Percentiles rank a stretch among this genome's conserved stretches.
Conservation (phyloP, 257 asterid genomes). For the Salvia hispanica region DNA sequence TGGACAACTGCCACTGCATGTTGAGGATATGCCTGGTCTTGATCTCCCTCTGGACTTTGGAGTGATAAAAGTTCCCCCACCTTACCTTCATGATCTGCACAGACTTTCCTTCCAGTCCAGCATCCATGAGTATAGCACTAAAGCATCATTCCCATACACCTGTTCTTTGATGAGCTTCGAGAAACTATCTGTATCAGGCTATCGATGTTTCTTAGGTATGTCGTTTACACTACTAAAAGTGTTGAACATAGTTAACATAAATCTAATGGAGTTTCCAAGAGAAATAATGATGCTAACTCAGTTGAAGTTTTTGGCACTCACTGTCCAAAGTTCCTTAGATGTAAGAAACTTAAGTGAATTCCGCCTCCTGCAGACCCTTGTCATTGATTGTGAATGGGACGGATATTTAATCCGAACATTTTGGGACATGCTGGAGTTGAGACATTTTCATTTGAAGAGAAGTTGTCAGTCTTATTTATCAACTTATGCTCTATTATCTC, state of each 20-base stretch:
- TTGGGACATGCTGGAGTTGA: slow-evolving; percentile 30
- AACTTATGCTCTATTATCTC: not conserved
- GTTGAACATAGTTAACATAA: slow-evolving; percentile 25
- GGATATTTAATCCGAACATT: slow-evolving; percentile 17
- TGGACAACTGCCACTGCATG: not conserved
- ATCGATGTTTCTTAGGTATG: not conserved
- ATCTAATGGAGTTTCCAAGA: not conserved
- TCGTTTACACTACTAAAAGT: slow-evolving; percentile 25
- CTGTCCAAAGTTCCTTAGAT: not conserved
- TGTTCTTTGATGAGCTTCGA: slow-evolving; percentile 31
- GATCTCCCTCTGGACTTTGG: not conserved
- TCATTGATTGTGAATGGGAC: slow-evolving; percentile 28
- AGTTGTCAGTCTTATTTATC: not conserved
- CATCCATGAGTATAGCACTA: not conserved
- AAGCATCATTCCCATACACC: not conserved
- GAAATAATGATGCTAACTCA: not conserved
- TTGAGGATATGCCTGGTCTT: too few species aligned
- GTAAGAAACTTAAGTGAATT: not conserved
- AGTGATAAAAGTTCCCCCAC: not conserved
- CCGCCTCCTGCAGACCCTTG: slow-evolving; percentile 19
- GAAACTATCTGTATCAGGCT: not conserved
- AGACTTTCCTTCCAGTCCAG: slow-evolving; percentile 26
- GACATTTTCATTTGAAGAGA: slow-evolving; percentile 33
- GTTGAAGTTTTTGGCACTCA: slow-evolving; percentile 35
- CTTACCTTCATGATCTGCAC: not conserved